Evolutionary conservation across 805 yeast species (phyloP).

Genomic region (Maudiozyma serrabonitensis): DNA sequence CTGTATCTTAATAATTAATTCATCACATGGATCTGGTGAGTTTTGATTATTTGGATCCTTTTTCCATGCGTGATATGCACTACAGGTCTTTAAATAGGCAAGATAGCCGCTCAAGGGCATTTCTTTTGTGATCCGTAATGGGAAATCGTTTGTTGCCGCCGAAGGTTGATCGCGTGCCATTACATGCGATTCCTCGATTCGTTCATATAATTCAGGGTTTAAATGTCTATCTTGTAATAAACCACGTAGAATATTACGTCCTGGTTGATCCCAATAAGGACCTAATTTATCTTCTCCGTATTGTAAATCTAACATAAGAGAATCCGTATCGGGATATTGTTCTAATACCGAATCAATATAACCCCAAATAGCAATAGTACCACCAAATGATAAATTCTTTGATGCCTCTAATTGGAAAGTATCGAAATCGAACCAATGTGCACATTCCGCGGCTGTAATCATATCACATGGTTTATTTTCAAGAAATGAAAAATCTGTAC

Average conservation of each 20-base stretch:
- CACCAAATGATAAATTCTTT: slow-evolving; percentile 44
- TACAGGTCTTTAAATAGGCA: slow-evolving; percentile 57
- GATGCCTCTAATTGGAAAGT: slow-evolving; percentile 42
- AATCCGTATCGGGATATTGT: slow-evolving; percentile 45
- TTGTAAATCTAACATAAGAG: slow-evolving; percentile 40
- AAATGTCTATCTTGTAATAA: slow-evolving; percentile 24
- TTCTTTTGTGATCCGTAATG: slow-evolving; percentile 29
- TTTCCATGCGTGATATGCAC: slow-evolving; percentile 54
- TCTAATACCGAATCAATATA: slow-evolving; percentile 63
- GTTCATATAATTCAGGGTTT: slow-evolving; percentile 29
- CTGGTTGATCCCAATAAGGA: slow-evolving; percentile 77
- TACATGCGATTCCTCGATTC: slow-evolving; percentile 29
- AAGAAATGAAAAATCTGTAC: slow-evolving; percentile 13
- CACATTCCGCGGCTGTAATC: slow-evolving; percentile 72
- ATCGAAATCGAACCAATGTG: slow-evolving; percentile 71
- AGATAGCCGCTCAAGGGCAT: slow-evolving; percentile 39
- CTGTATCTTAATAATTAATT: slow-evolving; percentile 31
- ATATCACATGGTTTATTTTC: slow-evolving; percentile 35
- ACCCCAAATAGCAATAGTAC: slow-evolving; percentile 70
- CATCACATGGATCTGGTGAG: slow-evolving; percentile 41
- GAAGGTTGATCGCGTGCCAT: slow-evolving; percentile 2
- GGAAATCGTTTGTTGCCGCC: slow-evolving; percentile 4
- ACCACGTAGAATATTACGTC: slow-evolving; percentile 45
- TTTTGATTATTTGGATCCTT: slow-evolving; percentile 26
- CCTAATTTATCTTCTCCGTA: slow-evolving; percentile 46